phyloP scores from a whole-genome alignment of 2,329 filamentous ascomycete species.

The Ascochyta fabae region DNA sequence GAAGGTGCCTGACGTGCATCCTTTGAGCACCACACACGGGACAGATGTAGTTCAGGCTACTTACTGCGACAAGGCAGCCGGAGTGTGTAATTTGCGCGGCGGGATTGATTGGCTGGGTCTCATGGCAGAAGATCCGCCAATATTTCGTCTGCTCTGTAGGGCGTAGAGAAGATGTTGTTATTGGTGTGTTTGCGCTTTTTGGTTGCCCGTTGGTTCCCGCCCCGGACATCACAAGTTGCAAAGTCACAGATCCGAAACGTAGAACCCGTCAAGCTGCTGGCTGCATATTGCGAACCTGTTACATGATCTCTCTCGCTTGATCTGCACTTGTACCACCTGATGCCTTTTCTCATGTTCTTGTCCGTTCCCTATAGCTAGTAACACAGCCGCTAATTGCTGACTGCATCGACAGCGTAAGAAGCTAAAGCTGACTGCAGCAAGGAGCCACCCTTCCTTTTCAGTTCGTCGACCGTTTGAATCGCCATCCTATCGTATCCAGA shows the following conservation, averaged over 20 bases:
- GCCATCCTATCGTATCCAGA: background rate
- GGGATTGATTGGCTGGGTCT: background rate
- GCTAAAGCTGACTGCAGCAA: constrained; percentile 30
- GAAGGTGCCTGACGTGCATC: background rate
- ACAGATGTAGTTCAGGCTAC: background rate
- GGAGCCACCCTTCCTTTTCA: constrained; percentile 20
- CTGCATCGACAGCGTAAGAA: constrained; percentile 29
- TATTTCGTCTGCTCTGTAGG: background rate
- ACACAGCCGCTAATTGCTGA: constrained; percentile 43
- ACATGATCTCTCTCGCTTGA: constrained; percentile 18
- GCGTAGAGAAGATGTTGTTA: no score
- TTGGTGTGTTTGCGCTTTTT: no score
- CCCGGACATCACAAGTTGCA: no score
- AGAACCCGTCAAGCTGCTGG: constrained; percentile 15
- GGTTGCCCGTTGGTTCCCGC: no score
- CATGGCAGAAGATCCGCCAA: background rate
- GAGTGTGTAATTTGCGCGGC: background rate
- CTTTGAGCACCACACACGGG: constrained; percentile 7
- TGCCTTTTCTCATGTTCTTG: constrained; percentile 18
- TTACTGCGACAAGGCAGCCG: background rate
- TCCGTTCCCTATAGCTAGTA: constrained; percentile 17
- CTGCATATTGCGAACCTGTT: constrained; percentile 13
- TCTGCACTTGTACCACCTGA: constrained; percentile 23
- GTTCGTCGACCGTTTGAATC: background rate
- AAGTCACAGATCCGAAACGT: background rate